A percentile compares a stretch with the other conserved stretches of the same genome.
These are phyloP conservation scores for Camelina neglecta DNA, from an alignment of 345 rosid genomes.

Conservation along the genomic window DNA sequence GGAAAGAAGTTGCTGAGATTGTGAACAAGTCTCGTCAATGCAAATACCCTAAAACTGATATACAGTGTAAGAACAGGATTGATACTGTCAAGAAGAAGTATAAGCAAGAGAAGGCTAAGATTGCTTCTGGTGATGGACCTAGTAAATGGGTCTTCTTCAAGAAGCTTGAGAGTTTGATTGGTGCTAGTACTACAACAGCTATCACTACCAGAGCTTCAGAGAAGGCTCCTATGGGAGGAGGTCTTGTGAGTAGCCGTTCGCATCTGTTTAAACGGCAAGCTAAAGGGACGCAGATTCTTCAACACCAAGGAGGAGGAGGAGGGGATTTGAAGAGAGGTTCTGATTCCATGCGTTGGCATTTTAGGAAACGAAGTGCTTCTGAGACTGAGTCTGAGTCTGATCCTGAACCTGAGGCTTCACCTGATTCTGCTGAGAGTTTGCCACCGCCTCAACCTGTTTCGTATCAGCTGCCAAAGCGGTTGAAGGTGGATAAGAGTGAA, in stretches of 20 bases:
- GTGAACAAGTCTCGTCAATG: slow-evolving; percentile 67
- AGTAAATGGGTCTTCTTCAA: slow-evolving; percentile 84
- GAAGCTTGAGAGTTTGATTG: slow-evolving; percentile 66
- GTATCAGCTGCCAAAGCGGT: slow-evolving; percentile 31
- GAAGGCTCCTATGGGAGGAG: slow-evolving; percentile 59
- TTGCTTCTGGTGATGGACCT: slow-evolving; percentile 58
- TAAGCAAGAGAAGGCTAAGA: slow-evolving; percentile 75
- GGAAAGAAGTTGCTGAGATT: slow-evolving; percentile 94
- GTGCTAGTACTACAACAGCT: slow-evolving; percentile 41
- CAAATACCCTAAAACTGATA: slow-evolving; percentile 72
- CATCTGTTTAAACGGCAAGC: slow-evolving; percentile 36
- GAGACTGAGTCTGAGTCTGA: slow-evolving; percentile 52
- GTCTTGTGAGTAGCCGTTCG: slow-evolving; percentile 52
- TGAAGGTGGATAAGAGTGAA: slow-evolving; percentile 40
- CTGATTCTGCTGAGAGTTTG: slow-evolving; percentile 54
- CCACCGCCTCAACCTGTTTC: slow-evolving; percentile 43
- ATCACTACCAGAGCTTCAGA: slow-evolving; percentile 16
- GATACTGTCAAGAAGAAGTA: slow-evolving; percentile 97
- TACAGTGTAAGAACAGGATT: slow-evolving; percentile 95
- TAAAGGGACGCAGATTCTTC: slow-evolving; percentile 18
- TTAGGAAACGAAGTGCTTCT: slow-evolving; percentile 50
- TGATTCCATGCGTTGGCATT: slow-evolving; percentile 47
- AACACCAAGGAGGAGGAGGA: not conserved
- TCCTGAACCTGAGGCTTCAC: slow-evolving; percentile 45
- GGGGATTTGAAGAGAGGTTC: slow-evolving; percentile 37